Evolutionary conservation across 768 basidiomycete species (phyloP), one percentile per base, ranked within the genome.

Genomic region (Leccinum variicolor): DNA sequence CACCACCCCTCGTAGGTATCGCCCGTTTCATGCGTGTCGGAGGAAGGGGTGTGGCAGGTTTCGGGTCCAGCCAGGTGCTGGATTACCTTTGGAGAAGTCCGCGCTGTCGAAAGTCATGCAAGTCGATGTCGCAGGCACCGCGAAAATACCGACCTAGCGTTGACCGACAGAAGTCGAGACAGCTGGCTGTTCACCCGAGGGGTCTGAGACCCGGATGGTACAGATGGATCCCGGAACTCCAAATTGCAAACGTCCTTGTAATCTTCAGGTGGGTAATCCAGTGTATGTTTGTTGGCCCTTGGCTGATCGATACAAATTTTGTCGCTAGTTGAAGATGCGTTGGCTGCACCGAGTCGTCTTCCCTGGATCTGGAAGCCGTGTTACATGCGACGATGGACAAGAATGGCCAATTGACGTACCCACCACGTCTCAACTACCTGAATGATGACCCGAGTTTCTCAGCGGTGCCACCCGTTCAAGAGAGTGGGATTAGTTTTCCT

Each of bases 161-260:
- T n/a, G n/a, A n/a, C n/a, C n/a, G n/a, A n/a, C n/a, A n/a, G n/a
- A n/a, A n/a, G n/a, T n/a, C n/a, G n/a, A 58, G 48, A 26, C 26
- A 47, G 41, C 45, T 52, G 33, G n/a, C 23, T 26, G 64, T 55
- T 55, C 34, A 53, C 50, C 56, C 33, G 41, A 59, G 56, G 56
- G 53, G 59, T 66, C 62, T 63, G 65, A 4, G 52, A 56, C 59
- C 57, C 55, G 51, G 61, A 57, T 31, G 53, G 25, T 21, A 36
- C 52, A 31, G 23, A n/a, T 34, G 39, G 23, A 29, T 48, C 28
- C 62, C 45, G 23, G 23, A 28, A 21, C 34, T 19, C 19, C 5
- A 45, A 21, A 25, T n/a, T 15, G 6, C 36, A 15, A 26, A 23
- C 41, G 45, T 50, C 47, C 41, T 54, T 21, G 33, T 31, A 21